Percentiles rank a stretch among this genome's conserved stretches.
Conservation (phyloP, 2,329 filamentous ascomycete species). For the Magnaporthiopsis rhizophila region DNA sequence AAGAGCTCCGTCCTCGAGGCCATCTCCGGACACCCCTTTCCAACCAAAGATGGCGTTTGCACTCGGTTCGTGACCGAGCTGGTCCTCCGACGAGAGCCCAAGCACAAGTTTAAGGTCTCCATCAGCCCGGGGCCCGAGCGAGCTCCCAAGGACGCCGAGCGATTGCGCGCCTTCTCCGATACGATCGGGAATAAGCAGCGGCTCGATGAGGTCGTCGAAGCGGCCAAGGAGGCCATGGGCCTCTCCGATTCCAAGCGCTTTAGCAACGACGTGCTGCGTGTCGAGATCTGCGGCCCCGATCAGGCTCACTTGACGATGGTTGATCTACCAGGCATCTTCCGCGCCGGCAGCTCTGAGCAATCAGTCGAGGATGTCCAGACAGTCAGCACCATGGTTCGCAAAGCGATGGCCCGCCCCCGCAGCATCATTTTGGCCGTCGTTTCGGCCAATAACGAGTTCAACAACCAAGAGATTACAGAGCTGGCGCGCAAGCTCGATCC, state of each 20-base stretch:
- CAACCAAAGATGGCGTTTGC: slow-evolving; percentile 48
- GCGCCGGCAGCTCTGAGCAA: slow-evolving; percentile 38
- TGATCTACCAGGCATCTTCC: slow-evolving; percentile 49
- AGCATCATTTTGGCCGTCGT: slow-evolving; percentile 55
- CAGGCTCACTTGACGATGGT: slow-evolving; percentile 48
- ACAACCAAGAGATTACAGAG: slow-evolving; percentile 49
- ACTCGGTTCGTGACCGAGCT: slow-evolving; percentile 58
- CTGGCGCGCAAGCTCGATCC: slow-evolving; percentile 31
- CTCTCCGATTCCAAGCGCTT: slow-evolving; percentile 31
- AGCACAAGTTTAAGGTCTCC: slow-evolving; percentile 26
- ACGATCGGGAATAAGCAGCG: slow-evolving; percentile 12
- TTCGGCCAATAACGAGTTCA: slow-evolving; percentile 47
- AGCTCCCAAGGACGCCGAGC: slow-evolving; percentile 17
- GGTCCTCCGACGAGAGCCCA: slow-evolving; percentile 38
- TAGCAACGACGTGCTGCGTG: slow-evolving; percentile 35
- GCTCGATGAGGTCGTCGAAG: slow-evolving; percentile 27
- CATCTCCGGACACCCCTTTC: slow-evolving; percentile 54
- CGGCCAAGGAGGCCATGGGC: slow-evolving; percentile 41
- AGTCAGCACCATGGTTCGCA: slow-evolving; percentile 38
- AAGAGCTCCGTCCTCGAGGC: slow-evolving; percentile 60
- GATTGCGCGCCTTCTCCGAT: slow-evolving; percentile 20
- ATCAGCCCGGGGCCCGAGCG: slow-evolving; percentile 27
- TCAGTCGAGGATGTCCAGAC: slow-evolving; percentile 33
- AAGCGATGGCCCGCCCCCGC: slow-evolving; percentile 47
- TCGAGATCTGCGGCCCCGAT: slow-evolving; percentile 39